Evolutionary conservation across 1,284 basidiomycete species (phyloP), one percentile per base, ranked within the genome.

Genomic region (Trichosporon sp.): DNA sequence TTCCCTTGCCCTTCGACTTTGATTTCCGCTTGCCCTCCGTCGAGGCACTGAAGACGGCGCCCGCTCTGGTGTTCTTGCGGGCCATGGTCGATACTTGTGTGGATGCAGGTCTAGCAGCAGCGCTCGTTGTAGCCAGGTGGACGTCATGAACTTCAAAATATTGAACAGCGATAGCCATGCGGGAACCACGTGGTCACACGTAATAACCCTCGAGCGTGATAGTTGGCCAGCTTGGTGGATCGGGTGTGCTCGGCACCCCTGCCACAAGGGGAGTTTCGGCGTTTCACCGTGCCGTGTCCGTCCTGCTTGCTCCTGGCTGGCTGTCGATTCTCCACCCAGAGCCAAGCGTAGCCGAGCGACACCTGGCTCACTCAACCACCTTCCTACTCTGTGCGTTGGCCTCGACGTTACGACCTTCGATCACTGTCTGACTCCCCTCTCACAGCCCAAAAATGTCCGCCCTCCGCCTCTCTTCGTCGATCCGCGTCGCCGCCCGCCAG

Each of bases 401-500:
- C 49, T 54, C 49, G 49, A 54, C 49, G 49, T 54, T 21, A 21
- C 40, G 16, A 19, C 8, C 46, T n/a, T 56, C 33, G 23, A 60
- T 29, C 58, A 60, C 58, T 52, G n/a, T 37, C 32, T 54, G 49
- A 54, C 49, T n/a, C 25, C 21, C 34, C 58, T 19, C 36, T 13
- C 34, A 52, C 63, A 62, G 21, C 63, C 62, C 56, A 31, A 69
- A 62, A 63, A 77, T 78, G 75, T 77, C 73, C 73, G 72, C 73
- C 62, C 67, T 73, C 69, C 70, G 73, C 67, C 68, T 76, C 68
- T 60, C 73, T 65, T 71, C 76, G 63, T 75, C 79, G 63, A 73
- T 80, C 69, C 76, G 78, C 65, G 72, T 74, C 54, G 67, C 76
- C 44, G 74, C 77, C 64, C 75, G 75, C 63, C 68, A 68, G 64